These are phyloP conservation scores for Tilletia caries DNA, from an alignment of 1,284 basidiomycete genomes.

Conservation along the genomic window DNA sequence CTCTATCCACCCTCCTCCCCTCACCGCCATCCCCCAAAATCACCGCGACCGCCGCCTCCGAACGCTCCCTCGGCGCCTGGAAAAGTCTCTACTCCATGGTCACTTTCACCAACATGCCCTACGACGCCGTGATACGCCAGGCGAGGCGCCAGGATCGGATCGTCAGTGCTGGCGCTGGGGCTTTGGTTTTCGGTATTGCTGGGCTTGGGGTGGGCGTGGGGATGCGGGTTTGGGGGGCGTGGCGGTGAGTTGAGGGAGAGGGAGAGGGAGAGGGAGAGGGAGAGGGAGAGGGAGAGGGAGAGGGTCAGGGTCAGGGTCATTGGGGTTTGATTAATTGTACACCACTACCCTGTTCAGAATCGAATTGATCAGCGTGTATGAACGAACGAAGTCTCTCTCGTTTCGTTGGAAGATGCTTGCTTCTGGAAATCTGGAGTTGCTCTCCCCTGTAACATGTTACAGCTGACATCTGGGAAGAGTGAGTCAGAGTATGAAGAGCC, in stretches of 20 bases:
- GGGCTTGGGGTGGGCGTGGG: neutral
- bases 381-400: too few relatives aligned
- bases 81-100: conserved; percentile 93
- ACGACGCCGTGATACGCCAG: conserved; percentile 68
- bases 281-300: too few relatives aligned
- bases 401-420: too few relatives aligned
- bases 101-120: conserved; percentile 91
- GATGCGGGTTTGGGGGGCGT: neutral
- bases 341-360: too few relatives aligned
- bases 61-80: conserved; percentile 63
- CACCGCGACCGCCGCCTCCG: neutral
- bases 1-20: neutral
- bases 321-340: too few relatives aligned
- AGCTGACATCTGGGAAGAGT: too few relatives aligned
- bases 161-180: neutral
- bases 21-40: neutral
- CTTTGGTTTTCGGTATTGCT: neutral
- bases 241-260: neutral
- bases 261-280: too few relatives aligned
- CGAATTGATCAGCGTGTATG: too few relatives aligned
- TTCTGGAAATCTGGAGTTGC: too few relatives aligned
- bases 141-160: conserved; percentile 61
- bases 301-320: too few relatives aligned
- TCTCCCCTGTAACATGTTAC: too few relatives aligned
- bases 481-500: too few relatives aligned